Base-by-base conservation (phyloP, 2,329 filamentous ascomycete species). In the Colletotrichum sp. region DNA sequence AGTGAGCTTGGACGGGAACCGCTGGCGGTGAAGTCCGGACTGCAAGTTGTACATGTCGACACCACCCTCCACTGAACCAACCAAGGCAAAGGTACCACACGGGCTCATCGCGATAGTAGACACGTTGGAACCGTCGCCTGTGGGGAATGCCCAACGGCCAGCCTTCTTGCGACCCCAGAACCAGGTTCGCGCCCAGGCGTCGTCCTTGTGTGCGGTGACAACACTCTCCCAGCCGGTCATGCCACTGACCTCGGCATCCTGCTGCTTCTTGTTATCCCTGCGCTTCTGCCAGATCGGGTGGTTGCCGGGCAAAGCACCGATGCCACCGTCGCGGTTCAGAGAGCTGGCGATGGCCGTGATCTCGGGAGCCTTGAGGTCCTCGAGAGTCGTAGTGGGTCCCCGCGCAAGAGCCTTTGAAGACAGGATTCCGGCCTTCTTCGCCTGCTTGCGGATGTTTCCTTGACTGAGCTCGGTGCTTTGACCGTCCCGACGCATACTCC, bases 11-110 rank as follows among this genome's bases (percentile, higher is more conserved):
- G 95, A 92, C 0, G 97, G 97, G 83, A 98, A 99, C 21, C 94
- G 92, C 81, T 97, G 95, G 73, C 96, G 93, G 83, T 97, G 95
- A 24, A 93, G 88, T 59, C 97, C 97, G 59, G 97, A 98, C 83
- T 99, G 97, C 74, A 99, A 87, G 82, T 99, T 99, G 90, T 94
- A 98, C 94, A 98, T 96, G 83, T 98, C 96, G 71, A 99, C 93
- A 38, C 92, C 91, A 56, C 97, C 97, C 48, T 90, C 92, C 34
- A 92, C 92, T 1, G 96, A 98, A 2, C 97, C 97, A 26, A 99
- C 89, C 6, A 98, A 86, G 4, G 96, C 96, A 87, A 99, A 99
- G 3, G 95, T 98, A 72, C 97, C 97, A 80, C 97, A 99, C 2
- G 95, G 91, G 69, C 95, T 98, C 75, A 99, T 94, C 13, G 96